A percentile compares a stretch with the other conserved stretches of the same genome.
phyloP scores from a whole-genome alignment of 1,139 yeast species.

The Kodamaea ohmeri region DNA sequence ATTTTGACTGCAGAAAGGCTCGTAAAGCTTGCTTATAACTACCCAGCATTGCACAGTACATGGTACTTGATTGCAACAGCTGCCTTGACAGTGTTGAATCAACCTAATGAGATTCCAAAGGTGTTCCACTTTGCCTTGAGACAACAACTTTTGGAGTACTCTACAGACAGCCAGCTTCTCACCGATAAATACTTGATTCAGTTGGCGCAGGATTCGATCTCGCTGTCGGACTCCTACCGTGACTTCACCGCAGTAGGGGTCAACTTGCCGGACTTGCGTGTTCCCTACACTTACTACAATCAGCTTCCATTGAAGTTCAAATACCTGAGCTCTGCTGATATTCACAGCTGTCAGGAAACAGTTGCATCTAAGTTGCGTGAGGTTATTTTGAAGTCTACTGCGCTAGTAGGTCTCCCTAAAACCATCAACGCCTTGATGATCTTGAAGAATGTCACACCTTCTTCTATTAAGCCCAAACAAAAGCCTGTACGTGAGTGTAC shows the following conservation, averaged over 20 bases:
- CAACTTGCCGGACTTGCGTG: slow-evolving; percentile 42
- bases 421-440: slow-evolving; percentile 75
- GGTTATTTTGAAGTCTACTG: slow-evolving; percentile 71
- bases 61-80: slow-evolving; percentile 86
- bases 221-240: slow-evolving; percentile 37
- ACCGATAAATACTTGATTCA: slow-evolving; percentile 31
- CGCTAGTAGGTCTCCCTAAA: slow-evolving; percentile 80
- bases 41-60: slow-evolving; percentile 39
- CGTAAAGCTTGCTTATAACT: slow-evolving; percentile 54
- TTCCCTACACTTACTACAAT: slow-evolving; percentile 41
- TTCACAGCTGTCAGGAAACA: slow-evolving; percentile 32
- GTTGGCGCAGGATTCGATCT: slow-evolving; percentile 42
- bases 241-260: slow-evolving; percentile 46
- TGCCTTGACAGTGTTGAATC: slow-evolving; percentile 75
- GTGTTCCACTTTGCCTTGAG: slow-evolving; percentile 72
- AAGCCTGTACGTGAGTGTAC: slow-evolving; percentile 32
- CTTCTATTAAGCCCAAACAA: slow-evolving; percentile 29
- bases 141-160: slow-evolving; percentile 40
- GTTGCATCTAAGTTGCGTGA: slow-evolving; percentile 68
- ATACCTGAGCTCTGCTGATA: slow-evolving; percentile 34
- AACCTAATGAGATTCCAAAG: slow-evolving; percentile 75
- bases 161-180: slow-evolving; percentile 26
- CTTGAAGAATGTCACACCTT: slow-evolving; percentile 66
- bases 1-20: slow-evolving; percentile 63
- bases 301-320: slow-evolving; percentile 41